Evolutionary conservation across 1,284 basidiomycete genomes (phyloP), one percentile per base, ranked within the genome.

Genomic region (Ustilago tritici): DNA sequence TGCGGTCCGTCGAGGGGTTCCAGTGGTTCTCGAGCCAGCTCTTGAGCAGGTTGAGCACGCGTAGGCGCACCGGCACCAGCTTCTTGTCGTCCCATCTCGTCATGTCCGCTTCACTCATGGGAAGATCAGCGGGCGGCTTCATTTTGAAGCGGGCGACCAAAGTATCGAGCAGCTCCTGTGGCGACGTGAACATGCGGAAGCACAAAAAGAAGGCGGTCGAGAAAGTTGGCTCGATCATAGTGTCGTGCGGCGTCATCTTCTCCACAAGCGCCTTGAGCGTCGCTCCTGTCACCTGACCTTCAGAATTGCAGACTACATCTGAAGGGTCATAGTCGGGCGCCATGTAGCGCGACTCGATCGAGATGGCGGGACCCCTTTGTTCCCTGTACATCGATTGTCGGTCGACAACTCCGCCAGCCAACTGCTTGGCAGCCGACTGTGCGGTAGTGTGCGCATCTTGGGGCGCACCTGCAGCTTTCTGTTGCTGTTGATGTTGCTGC

Each of bases 241-340:
- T 92, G 82, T 95, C 94, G 83, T 96, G 93, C 2, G 95, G 93
- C n/a, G 95, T 96, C 92, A 99, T 93, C 88, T 93, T 94, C 87
- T 96, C 95, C 10, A 98, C 92, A 49, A 99, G 89, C 2, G 92
- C 95, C 15, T 90, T 89, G 64, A 99, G 88, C 2, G 95, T 95
- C 1, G 95, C 97, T 32, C 95, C 95, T 9, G 95, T 92, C 23
- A 99, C 90, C 70, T 91, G 90, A 2, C 95, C 95, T 17, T 98
- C 95, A 53, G 90, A 89, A 86, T 96, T 97, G 88, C 93, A 95
- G 1, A 93, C 91, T 57, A 97, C 92, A 82, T 98, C 95, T 50
- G 92, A 90, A 2, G 91, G 87, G 54, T 90, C 81, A 61, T 87
- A 85, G 52, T 71, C 65, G 1, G 80, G 80, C 35, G 62, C 75